A percentile compares a stretch with the other conserved stretches of the same genome.
Evolutionary conservation across 495 filamentous ascomycete species (phyloP).

Genomic region (Podospora tetraspora): DNA sequence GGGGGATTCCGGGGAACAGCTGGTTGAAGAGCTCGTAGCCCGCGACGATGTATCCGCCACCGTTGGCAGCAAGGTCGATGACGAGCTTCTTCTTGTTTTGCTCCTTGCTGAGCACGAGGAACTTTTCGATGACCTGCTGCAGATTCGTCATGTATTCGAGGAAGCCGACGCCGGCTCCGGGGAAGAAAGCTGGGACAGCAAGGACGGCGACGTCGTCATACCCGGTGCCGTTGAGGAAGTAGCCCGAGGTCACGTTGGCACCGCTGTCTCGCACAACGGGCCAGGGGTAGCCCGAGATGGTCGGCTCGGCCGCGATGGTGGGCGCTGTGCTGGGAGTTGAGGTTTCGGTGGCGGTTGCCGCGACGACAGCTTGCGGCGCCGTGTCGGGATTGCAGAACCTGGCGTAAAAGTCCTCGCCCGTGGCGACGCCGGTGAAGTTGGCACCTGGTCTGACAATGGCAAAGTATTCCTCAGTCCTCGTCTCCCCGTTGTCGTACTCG

Average conservation of each 20-base stretch:
- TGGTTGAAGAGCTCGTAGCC: conserved; percentile 41
- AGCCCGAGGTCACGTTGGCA: conserved; percentile 29
- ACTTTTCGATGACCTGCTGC: conserved; percentile 33
- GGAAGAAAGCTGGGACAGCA: conserved; percentile 22
- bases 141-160: conserved; percentile 31
- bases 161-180: conserved; percentile 8
- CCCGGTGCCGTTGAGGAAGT: conserved; percentile 35
- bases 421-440: conserved; percentile 21
- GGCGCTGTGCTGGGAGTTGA: conserved; percentile 1
- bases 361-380: conserved; percentile 1
- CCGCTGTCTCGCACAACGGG: conserved; percentile 21
- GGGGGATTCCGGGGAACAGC: conserved; percentile 26
- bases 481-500: conserved; percentile 24
- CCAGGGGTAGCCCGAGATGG: conserved; percentile 20
- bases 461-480: conserved; percentile 16
- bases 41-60: conserved; percentile 46
- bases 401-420: conserved; percentile 25
- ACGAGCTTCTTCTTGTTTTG: conserved; percentile 46
- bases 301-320: conserved; percentile 7
- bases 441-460: conserved; percentile 18
- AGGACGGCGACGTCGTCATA: conserved; percentile 40
- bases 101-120: conserved; percentile 33
- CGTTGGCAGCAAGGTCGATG: conserved; percentile 53
- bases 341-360: background rate
- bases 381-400: conserved; percentile 26